phyloP scores from a whole-genome alignment of 1,139 yeast genomes.

The Diutina pseudorugosa region DNA sequence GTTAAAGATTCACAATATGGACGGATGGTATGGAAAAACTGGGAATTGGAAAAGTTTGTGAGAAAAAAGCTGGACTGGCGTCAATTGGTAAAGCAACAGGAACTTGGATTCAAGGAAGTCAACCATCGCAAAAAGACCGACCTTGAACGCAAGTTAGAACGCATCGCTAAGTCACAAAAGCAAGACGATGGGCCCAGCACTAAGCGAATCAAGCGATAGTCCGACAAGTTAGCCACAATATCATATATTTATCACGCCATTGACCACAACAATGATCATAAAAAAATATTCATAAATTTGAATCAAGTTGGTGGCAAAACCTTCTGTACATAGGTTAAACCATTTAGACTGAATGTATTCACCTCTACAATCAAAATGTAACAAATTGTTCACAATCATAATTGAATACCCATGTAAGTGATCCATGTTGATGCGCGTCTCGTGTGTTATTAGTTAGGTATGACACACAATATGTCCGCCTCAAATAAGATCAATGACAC shows the following conservation, averaged over 20 bases:
- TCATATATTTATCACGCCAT: neutral
- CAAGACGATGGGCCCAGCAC: neutral
- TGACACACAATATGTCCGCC: too few species aligned
- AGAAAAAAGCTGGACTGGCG: constrained; percentile 83
- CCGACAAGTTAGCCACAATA: neutral
- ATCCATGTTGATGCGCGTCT: too few species aligned
- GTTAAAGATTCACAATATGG: constrained; percentile 85
- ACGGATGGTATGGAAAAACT: constrained; percentile 86
- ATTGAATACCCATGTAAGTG: too few species aligned
- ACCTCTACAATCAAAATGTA: too few species aligned
- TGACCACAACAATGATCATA: neutral
- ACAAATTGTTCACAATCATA: too few species aligned
- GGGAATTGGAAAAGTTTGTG: constrained; percentile 70
- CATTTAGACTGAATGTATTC: neutral
- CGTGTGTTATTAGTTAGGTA: too few species aligned
- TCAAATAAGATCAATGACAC: too few species aligned
- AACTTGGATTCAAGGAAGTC: constrained; percentile 31
- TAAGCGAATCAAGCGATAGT: neutral
- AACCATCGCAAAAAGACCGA: neutral
- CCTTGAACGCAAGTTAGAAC: neutral
- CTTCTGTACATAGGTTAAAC: neutral
- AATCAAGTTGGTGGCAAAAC: neutral
- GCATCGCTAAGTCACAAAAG: neutral
- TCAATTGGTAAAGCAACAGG: constrained; percentile 57
- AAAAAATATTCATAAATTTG: neutral